phyloP scores from a whole-genome alignment of 345 rosid genomes.

The Arabidopsis arenosa region DNA sequence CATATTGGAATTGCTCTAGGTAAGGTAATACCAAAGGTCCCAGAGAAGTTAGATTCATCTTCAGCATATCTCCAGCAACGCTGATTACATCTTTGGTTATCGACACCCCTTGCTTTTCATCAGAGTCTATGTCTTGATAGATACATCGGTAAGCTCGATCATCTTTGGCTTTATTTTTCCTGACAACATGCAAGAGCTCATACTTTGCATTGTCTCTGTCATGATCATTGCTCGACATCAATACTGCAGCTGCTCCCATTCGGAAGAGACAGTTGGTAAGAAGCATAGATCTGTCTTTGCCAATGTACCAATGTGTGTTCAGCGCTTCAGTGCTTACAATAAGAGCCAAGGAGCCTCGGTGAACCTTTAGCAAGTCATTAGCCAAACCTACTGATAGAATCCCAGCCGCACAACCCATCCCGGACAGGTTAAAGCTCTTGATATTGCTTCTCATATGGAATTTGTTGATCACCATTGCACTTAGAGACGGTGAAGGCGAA shows the following conservation, averaged over 20 bases:
- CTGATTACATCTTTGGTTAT: conserved; percentile 58
- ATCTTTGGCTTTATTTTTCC: conserved; percentile 55
- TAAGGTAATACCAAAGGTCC: conserved; percentile 62
- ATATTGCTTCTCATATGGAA: conserved; percentile 66
- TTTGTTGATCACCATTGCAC: conserved; percentile 60
- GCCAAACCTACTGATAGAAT: conserved; percentile 61
- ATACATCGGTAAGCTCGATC: conserved; percentile 60
- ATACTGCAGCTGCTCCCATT: conserved; percentile 71
- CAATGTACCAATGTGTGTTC: conserved; percentile 55
- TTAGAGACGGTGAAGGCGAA: conserved; percentile 64
- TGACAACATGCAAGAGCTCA: conserved; percentile 50
- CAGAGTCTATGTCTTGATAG: conserved; percentile 59
- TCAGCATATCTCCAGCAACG: conserved; percentile 58
- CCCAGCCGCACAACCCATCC: conserved; percentile 75
- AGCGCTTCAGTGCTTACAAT: conserved; percentile 60
- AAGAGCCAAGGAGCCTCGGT: conserved; percentile 57
- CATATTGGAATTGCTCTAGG: conserved; percentile 50
- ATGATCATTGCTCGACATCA: conserved; percentile 55
- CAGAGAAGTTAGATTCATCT: conserved; percentile 54
- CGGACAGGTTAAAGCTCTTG: conserved; percentile 68
- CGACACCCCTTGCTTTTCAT: conserved; percentile 52
- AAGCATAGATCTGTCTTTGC: conserved; percentile 66
- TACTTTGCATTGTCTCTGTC: conserved; percentile 56
- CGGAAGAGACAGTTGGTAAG: conserved; percentile 68
- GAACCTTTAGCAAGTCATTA: conserved; percentile 58